These are phyloP conservation scores for Tetradesmus obliquus DNA, from an alignment of 139 green algal species.

Conservation along the genomic window DNA sequence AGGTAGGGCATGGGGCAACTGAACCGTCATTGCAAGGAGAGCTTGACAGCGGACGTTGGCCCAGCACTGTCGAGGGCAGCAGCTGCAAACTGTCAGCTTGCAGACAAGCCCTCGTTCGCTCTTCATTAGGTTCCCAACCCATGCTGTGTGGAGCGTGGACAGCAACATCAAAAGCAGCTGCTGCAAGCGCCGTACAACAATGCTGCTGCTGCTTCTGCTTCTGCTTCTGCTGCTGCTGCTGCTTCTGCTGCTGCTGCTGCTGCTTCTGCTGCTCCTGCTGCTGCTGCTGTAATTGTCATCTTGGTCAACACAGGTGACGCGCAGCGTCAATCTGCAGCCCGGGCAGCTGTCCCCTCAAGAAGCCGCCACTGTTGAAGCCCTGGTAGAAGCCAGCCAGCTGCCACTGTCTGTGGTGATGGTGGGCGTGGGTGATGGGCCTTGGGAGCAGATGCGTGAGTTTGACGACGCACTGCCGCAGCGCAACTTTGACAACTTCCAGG, in stretches of 20 bases:
- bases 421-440: slow-evolving; percentile 83
- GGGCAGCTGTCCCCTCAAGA: slow-evolving; percentile 21
- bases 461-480: slow-evolving; percentile 75
- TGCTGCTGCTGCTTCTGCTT: too few relatives aligned
- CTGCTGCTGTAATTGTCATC: too few relatives aligned
- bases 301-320: slow-evolving; percentile 14
- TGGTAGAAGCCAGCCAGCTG: slow-evolving; percentile 54
- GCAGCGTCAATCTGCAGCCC: not conserved
- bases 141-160: too few relatives aligned
- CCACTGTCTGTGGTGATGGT: slow-evolving; percentile 85
- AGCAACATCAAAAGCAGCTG: too few relatives aligned
- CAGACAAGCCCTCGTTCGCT: too few relatives aligned
- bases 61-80: not conserved
- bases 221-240: too few relatives aligned
- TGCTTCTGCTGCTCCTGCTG: not conserved
- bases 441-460: slow-evolving; percentile 82
- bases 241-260: too few relatives aligned
- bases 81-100: too few relatives aligned
- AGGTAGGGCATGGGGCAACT: slow-evolving; percentile 43
- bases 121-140: too few relatives aligned
- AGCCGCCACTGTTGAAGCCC: not conserved
- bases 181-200: too few relatives aligned
- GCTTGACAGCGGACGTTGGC: not conserved
- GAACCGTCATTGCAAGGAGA: not conserved
- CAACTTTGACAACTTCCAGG: slow-evolving; percentile 80